phyloP scores from a whole-genome alignment of 2,329 filamentous ascomycete species.

The Colletotrichum liaoningense region DNA sequence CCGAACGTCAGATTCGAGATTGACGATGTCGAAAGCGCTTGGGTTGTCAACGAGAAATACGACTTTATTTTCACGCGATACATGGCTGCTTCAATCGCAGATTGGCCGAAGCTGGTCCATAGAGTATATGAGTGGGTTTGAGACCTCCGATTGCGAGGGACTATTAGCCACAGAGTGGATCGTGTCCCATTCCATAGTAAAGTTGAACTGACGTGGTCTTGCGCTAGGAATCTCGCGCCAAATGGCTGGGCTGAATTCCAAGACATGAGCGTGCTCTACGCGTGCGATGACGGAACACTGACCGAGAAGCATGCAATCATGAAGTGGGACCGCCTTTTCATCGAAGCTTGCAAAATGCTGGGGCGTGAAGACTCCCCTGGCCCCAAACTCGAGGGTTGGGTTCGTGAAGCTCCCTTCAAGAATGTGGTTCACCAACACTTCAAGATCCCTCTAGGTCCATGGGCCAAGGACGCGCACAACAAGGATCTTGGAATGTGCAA shows the following conservation, averaged over 20 bases:
- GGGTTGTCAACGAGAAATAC: conserved; percentile 41
- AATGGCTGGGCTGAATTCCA: conserved; percentile 46
- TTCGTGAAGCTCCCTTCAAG: conserved; percentile 48
- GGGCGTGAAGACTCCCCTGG: conserved; percentile 35
- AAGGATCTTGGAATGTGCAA: conserved; percentile 38
- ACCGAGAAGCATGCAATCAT: conserved; percentile 17
- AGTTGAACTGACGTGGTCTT: too few relatives aligned
- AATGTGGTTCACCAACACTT: conserved; percentile 45
- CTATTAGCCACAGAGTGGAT: too few relatives aligned
- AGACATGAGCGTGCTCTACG: conserved; percentile 37
- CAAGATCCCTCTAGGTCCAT: conserved; percentile 48
- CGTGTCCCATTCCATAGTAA: too few relatives aligned
- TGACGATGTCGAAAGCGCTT: conserved; percentile 47
- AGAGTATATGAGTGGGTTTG: conserved; percentile 36
- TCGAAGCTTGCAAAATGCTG: conserved; percentile 43
- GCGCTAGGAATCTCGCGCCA: conserved; percentile 42
- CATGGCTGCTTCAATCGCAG: conserved; percentile 45
- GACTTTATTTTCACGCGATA: conserved; percentile 52
- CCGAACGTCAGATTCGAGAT: conserved; percentile 47
- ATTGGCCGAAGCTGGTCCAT: conserved; percentile 43
- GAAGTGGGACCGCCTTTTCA: conserved; percentile 36
- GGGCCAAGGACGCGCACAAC: conserved; percentile 17
- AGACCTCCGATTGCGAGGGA: too few relatives aligned
- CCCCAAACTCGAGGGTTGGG: conserved; percentile 40
- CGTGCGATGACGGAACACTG: conserved; percentile 40